Base-by-base conservation (phyloP, 768 basidiomycete species). In the Lactarius vividus region DNA sequence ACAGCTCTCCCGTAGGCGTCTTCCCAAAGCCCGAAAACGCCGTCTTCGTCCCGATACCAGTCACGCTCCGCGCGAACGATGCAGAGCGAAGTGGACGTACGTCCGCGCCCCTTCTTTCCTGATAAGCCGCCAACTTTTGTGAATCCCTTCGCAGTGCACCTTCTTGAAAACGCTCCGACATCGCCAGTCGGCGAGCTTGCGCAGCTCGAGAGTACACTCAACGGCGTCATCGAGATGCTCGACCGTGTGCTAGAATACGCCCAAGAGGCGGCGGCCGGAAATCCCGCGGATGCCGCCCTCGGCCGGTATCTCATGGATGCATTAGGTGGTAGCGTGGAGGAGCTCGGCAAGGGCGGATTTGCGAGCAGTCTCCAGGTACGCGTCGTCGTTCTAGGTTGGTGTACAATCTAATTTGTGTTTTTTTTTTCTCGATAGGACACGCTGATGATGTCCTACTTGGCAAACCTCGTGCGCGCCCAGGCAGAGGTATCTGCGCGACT, bases 241-340 rank as follows among this genome's bases (percentile, higher is more conserved):
- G 88, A 94, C 75, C 86, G 90, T 42, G 92, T 95, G 23, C 83
- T 96, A 54, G 77, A 83, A 4, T 97, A 98, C 74, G 95, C 98
- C 2, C 86, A 86, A 31, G 83, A 82, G 3, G 93, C 93, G 40
- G 79, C 85, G 0, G 94, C 94, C n/a, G 85, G 92, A 70, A 80
- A 81, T 35, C 79, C 88, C 63, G 89, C 92, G 10, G 92, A 97
- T 77, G 83, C 89, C 29, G 88, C 92, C 5, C 84, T 98, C 39
- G 96, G 96, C 20, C 83, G 94, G 63, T 95, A 96, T 73, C 82
- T 98, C 59, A 89, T 97, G 85, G 90, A 94, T 72, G 92, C 92
- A 13, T 82, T 94, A 60, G 81, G 81, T 55, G 83, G 88, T n/a
- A 87, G 84, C 64, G 84, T 85, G 15, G 87, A 89, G 42, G 86